Base-by-base conservation (phyloP, 2,329 filamentous ascomycete genomes). In the Cercospora sp. region DNA sequence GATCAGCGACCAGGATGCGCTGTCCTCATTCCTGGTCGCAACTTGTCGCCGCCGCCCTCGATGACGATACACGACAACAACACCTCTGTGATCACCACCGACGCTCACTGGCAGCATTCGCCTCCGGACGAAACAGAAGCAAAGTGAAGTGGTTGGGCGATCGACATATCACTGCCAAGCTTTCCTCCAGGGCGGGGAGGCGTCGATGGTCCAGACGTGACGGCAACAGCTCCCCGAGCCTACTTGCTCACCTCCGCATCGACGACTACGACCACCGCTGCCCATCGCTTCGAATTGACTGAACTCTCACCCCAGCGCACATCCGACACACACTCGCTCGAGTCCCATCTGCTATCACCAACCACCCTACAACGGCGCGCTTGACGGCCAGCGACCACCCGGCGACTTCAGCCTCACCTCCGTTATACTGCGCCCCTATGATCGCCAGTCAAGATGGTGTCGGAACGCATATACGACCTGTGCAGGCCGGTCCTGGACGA, bases 381-480 rank as follows among this genome's bases (percentile, higher is more conserved):
- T 20, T 18, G 33, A 33, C 55, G 7, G 26, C 31, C 23, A 33
- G 26, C 20, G 16, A 31, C 33, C 33, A 16, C 8, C 61, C 61
- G 12, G 45, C 65, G 39, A 62, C 63, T n/a, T 65, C 67, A 60
- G 60, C 53, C 48, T 31, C 39, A 42, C 59, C 55, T 42, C 61
- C 26, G 16, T 13, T 12, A 36, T 9, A 53, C n/a, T 51, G 63
- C 57, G 33, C 62, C 65, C n/a, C 12, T 20, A 67, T 53, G 51
- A 18, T 36, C 61, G 48, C 13, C 53, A 31, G 66, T 71, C 80
- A 86, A 70, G 78, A 97, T 98, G 94, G 90, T 97, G 70, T 92
- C 94, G 75, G 94, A 98, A 84, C 89, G 94, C 75, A 89, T 94
- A 65, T 96, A 96, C 83, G 93, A 97, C 75, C 87, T 95, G 76